Evolutionary conservation across 805 yeast genomes (phyloP), one percentile per base, ranked within the genome.

Genomic region (Suhomyces faveliae): DNA sequence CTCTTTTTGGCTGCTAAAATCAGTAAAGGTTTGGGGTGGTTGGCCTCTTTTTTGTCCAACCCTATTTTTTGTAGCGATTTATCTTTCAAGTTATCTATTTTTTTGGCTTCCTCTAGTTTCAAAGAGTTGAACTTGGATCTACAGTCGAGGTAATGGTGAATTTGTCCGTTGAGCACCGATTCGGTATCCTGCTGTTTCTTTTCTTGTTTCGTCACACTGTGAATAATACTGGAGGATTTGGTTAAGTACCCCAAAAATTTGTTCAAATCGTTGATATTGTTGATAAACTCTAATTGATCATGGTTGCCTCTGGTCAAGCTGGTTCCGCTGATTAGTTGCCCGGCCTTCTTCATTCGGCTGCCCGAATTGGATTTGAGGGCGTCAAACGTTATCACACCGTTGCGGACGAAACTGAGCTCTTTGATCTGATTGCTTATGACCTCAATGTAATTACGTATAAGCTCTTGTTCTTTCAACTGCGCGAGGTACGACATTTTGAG

Each of bases 341-440:
- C 23, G 49, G 38, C n/a, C 19, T 46, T 20, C 46, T 44, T 27
- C 41, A 35, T 25, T 30, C 27, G 37, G 10, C 10, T 35, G 19
- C 42, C 21, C 10, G 46, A 33, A 3, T 48, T 46, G 24, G 41
- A 48, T 13, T 62, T 64, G 33, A 72, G 56, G 2, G 76, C 75
- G 54, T 72, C 77, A 45, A 69, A 61, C 0, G 77, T 67, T 42
- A 73, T 71, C 35, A 71, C 74, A 4, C 77, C 77, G 50, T 67
- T 71, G 52, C 71, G 73, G 4, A 72, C 74, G 53, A 73, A 71
- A 40, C 60, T 63, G 27, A 73, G 61, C 50, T 72, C 76, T 48
- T 71, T 71, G 48, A 73, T 73, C 52, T 73, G 77, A 49, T 69
- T 70, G 42, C 66, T 63, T 21, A 73, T 62, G 8, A 71, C 68